Base-by-base conservation (phyloP, 306 rosid species). In the Rosa lucieae region DNA sequence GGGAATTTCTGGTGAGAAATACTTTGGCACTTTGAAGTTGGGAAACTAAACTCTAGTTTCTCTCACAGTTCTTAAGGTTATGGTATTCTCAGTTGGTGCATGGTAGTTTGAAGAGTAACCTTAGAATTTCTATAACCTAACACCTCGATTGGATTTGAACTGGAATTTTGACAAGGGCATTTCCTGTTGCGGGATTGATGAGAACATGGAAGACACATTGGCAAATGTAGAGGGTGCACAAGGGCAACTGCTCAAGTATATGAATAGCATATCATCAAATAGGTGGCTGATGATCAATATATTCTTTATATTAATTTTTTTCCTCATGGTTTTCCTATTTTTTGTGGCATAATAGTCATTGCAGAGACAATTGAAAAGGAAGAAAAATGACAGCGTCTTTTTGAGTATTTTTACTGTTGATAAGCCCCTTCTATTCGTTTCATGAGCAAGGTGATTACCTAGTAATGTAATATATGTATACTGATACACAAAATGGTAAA, bases 221-320 rank as follows among this genome's bases (percentile, higher is more conserved):
- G 79, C 93, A 9, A 96, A 93, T 5, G 98, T 96, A 58, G 99
- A 96, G 79, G 99, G 98, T n/a, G 96, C 97, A 56, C 98, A 96
- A 84, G 98, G 96, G 72, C 89, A 88, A 10, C 71, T 96, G 86
- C 91, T 96, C 82, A 93, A 96, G 92, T 96, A 96, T 87, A 89
- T 96, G 80, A 93, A 87, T 84, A 90, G 89, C 92, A 96, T 93
- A 87, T 96, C 99, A 53, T 96, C 99, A 67, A 96, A 96, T 84
- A 91, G 96, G 92, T 96, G 99, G 99, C 85, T 93, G 88, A 96
- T 93, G 99, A 96, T 96, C 91, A 96, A 96, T 89, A 96, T 96
- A 84, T 96, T 96, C 96, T 96, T 96, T 89, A 94, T 96, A 80
- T 78, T 93, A 67, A 91, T 93, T 78, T 90, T 96, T 92, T 91